Conservation (phyloP, 306 rosid genomes). For the Citrullus amarus region DNA sequence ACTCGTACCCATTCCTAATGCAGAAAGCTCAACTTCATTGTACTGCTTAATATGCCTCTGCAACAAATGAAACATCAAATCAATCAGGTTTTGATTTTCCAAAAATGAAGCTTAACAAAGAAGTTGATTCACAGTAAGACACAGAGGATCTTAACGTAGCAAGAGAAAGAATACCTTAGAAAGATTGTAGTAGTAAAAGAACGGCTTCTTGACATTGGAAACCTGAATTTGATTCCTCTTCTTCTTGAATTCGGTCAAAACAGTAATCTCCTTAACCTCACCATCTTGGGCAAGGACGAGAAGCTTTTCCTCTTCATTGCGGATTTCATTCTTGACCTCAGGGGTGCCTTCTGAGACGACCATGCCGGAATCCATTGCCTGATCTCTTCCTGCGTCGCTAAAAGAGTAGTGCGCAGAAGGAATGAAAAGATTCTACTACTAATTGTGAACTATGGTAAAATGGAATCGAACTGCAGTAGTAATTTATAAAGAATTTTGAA, state of each 20-base stretch:
- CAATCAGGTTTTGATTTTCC: not conserved
- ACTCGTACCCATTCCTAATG: conserved; percentile 50
- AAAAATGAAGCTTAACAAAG: not conserved
- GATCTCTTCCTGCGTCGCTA: not conserved
- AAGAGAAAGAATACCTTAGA: conserved; percentile 37
- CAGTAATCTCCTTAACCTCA: conserved; percentile 3
- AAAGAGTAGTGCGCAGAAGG: not conserved
- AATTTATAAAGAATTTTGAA: not conserved
- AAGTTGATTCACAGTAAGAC: not conserved
- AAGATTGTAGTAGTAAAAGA: conserved; percentile 59
- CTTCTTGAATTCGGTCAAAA: not conserved
- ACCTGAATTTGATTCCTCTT: conserved; percentile 43
- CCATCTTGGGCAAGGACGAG: not conserved
- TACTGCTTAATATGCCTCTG: conserved; percentile 51
- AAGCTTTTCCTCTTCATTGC: conserved; percentile 3
- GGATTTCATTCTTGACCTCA: conserved; percentile 1
- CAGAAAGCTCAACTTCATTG: conserved; percentile 51
- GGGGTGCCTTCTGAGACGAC: not conserved
- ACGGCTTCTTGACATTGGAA: conserved; percentile 54
- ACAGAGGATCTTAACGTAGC: not conserved
- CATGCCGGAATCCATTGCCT: conserved; percentile 9
- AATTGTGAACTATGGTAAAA: not conserved
- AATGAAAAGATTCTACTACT: not conserved
- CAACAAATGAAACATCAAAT: conserved; percentile 12
- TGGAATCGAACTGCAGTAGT: not conserved